These are phyloP conservation scores for Coemansia sp. DNA, from an alignment of 192 early-diverging fungal genomes.

Conservation along the genomic window DNA sequence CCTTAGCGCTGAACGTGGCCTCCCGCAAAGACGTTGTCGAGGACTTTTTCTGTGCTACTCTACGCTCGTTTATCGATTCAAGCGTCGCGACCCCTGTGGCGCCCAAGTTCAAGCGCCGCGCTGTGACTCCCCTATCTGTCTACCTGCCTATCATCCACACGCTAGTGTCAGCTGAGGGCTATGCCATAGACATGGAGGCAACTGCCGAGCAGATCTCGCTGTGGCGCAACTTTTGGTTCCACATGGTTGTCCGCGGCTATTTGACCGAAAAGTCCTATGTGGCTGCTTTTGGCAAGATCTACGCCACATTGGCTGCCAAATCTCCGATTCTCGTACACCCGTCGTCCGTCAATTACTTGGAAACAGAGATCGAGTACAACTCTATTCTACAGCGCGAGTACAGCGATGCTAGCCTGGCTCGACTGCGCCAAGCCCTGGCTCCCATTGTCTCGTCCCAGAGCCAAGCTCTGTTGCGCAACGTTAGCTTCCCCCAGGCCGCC, in stretches of 20 bases:
- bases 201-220: conserved; percentile 63
- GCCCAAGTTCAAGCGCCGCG: conserved; percentile 8
- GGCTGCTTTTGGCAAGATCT: conserved; percentile 67
- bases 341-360: conserved; percentile 70
- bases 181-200: conserved; percentile 57
- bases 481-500: conserved; percentile 70
- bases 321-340: conserved; percentile 81
- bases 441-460: conserved; percentile 58
- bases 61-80: conserved; percentile 43
- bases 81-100: conserved; percentile 21
- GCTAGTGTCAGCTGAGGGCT: conserved; percentile 60
- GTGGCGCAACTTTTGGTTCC: conserved; percentile 93
- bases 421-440: conserved; percentile 45
- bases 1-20: conserved; percentile 26
- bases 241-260: conserved; percentile 75
- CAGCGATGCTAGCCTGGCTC: conserved; percentile 33
- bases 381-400: conserved; percentile 69
- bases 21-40: conserved; percentile 22
- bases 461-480: conserved; percentile 57
- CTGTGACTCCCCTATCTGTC: conserved; percentile 36
- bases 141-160: conserved; percentile 62
- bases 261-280: conserved; percentile 72
- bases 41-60: conserved; percentile 20
- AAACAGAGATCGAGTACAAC: conserved; percentile 83
- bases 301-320: conserved; percentile 74